Conservation (phyloP, 148 eudicot genomes). For the Spergularia bocconei region DNA sequence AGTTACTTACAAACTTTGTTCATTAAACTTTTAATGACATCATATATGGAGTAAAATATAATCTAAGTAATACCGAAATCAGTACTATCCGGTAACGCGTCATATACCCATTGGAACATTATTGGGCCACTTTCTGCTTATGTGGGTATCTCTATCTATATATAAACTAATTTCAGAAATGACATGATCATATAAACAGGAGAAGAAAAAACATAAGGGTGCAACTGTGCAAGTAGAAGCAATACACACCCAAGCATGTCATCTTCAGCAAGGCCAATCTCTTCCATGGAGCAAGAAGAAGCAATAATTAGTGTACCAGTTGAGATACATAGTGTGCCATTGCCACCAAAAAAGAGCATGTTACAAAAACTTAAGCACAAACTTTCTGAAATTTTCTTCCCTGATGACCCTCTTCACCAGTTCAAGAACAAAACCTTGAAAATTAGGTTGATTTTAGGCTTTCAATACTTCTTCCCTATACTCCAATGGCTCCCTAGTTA, state of each 20-base stretch:
- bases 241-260: constrained; percentile 19
- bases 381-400: constrained; percentile 77
- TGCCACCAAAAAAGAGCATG: constrained; percentile 65
- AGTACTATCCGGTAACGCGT: too few species aligned
- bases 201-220: not conserved
- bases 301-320: constrained; percentile 18
- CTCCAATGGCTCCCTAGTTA: constrained; percentile 80
- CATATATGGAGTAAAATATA: too few species aligned
- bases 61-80: too few species aligned
- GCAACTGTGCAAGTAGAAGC: not conserved
- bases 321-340: constrained; percentile 30
- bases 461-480: constrained; percentile 78
- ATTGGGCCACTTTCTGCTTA: constrained; percentile 13
- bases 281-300: constrained; percentile 14
- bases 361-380: constrained; percentile 54
- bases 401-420: constrained; percentile 78
- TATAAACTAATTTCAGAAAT: constrained; percentile 1
- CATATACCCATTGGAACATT: not conserved
- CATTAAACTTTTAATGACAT: too few species aligned
- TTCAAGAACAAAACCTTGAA: constrained; percentile 60
- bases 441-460: constrained; percentile 48
- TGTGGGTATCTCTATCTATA: not conserved
- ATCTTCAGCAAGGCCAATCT: constrained; percentile 7
- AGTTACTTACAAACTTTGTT: too few species aligned
- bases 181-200: not conserved